Evolutionary conservation across 257 asterid species (phyloP), one percentile per base, ranked within the genome.

Genomic region (Ehretia macrophylla): DNA sequence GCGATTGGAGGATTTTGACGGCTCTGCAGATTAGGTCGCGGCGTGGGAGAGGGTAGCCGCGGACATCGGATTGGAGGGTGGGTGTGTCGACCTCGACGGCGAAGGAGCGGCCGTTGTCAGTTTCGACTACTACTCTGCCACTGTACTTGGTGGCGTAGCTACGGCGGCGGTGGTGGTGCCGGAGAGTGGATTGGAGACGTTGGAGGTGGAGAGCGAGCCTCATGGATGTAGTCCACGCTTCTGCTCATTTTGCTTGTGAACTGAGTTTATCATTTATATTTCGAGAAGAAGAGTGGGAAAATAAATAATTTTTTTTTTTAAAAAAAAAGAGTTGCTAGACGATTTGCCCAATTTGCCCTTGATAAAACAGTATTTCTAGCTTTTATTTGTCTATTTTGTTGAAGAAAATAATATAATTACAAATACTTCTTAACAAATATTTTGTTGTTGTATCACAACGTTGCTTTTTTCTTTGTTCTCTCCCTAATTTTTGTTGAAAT

Each of bases 21-120:
- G 85, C 84, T 62, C 69, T 77, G 83, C 90, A 86, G 64, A 92
- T 86, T 69, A 92, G 85, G 63, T 88, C 90, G 45, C 83, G 95
- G 69, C 98, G 95, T 21, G 95, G 98, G 14, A 92, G 90, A n/a
- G 82, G 80, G 65, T 88, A 84, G 72, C 98, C 98, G 58, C 95
- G 81, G 63, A 76, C 79, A 78, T 91, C 98, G 67, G 77, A 56
- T 58, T 67, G 63, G 69, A 75, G 65, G 20, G 67, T 38, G 50
- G 94, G 89, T 38, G 83, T 39, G 5, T 77, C 51, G 51, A 88
- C 90, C 71, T 86, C 88, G 14, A 91, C 79, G 62, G 92, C 85
- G 64, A 89, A 77, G 35, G 80, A 72, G 17, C 86, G 85, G 59
- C 96, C 95, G 12, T 77, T 78, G 58, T 68, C 75, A 45, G 87